Conservation (phyloP, 495 filamentous ascomycete species). For the Trichoderma asperelloides region DNA sequence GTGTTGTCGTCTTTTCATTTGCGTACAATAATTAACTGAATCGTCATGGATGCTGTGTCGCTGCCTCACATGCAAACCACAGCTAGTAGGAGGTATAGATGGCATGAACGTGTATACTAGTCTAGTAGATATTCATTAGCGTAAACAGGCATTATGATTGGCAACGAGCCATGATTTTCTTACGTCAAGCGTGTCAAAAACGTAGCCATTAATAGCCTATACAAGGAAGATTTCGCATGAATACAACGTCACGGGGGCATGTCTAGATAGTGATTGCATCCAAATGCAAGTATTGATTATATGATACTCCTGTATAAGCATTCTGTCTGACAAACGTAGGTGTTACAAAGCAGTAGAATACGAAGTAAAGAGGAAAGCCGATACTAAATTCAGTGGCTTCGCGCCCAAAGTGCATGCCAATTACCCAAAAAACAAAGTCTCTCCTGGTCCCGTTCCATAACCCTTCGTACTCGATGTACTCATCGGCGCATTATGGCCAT, state of each 20-base stretch:
- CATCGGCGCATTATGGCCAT: conserved; percentile 5
- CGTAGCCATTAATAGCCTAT: too few species aligned
- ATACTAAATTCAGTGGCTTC: neutral
- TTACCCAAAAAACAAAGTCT: conserved; percentile 3
- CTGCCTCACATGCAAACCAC: too few species aligned
- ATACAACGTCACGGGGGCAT: neutral
- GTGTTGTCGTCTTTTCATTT: too few species aligned
- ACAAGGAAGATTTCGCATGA: neutral
- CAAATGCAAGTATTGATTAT: neutral
- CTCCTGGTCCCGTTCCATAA: neutral
- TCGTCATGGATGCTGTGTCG: too few species aligned
- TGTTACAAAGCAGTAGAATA: neutral
- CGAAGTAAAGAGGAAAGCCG: neutral
- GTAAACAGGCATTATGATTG: too few species aligned
- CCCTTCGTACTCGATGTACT: conserved; percentile 8
- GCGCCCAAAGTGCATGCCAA: conserved; percentile 5
- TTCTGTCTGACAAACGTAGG: neutral
- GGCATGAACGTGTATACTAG: too few species aligned
- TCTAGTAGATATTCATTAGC: too few species aligned
- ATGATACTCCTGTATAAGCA: conserved; percentile 1
- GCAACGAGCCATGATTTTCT: too few species aligned
- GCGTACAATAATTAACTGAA: too few species aligned
- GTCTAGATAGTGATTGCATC: neutral
- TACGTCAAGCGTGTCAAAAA: too few species aligned
- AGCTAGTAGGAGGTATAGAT: neutral